These are phyloP conservation scores for Teunomyces lycoperdinae DNA, from an alignment of 805 yeast genomes.

Conservation along the genomic window DNA sequence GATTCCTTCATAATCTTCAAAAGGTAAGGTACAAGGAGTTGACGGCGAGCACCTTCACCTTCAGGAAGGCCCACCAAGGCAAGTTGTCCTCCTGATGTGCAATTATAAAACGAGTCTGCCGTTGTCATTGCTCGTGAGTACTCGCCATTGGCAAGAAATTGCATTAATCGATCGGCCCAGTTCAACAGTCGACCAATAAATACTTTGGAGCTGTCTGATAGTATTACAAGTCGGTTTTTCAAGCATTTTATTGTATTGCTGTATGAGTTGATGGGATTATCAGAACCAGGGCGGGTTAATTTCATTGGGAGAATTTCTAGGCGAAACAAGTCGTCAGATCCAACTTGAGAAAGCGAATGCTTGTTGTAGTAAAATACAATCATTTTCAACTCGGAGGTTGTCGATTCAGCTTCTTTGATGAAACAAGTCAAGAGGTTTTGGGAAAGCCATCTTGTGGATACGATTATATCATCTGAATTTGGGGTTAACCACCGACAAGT, in stretches of 20 bases:
- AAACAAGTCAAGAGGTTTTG: constrained; percentile 25
- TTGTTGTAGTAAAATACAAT: background rate
- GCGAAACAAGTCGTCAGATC: constrained; percentile 29
- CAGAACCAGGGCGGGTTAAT: background rate
- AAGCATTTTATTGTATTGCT: constrained; percentile 18
- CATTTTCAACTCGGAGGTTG: background rate
- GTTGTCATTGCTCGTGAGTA: constrained; percentile 56
- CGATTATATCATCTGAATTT: constrained; percentile 24
- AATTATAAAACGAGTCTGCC: constrained; percentile 50
- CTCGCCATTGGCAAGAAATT: constrained; percentile 44
- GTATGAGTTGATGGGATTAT: constrained; percentile 4
- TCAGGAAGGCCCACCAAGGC: constrained; percentile 58
- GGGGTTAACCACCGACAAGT: constrained; percentile 23
- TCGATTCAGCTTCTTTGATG: constrained; percentile 7
- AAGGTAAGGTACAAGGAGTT: constrained; percentile 51
- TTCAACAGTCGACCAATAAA: constrained; percentile 57
- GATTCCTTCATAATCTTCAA: constrained; percentile 56
- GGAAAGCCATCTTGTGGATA: constrained; percentile 55
- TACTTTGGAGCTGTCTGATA: constrained; percentile 35
- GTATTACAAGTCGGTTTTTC: constrained; percentile 21
- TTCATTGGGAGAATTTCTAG: constrained; percentile 17
- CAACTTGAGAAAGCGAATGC: constrained; percentile 1
- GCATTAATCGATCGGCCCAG: constrained; percentile 67
- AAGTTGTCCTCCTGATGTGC: constrained; percentile 45
- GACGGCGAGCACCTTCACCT: constrained; percentile 41